phyloP scores from a whole-genome alignment of 163 green algal genomes.

The Scenedesmus sp. region DNA sequence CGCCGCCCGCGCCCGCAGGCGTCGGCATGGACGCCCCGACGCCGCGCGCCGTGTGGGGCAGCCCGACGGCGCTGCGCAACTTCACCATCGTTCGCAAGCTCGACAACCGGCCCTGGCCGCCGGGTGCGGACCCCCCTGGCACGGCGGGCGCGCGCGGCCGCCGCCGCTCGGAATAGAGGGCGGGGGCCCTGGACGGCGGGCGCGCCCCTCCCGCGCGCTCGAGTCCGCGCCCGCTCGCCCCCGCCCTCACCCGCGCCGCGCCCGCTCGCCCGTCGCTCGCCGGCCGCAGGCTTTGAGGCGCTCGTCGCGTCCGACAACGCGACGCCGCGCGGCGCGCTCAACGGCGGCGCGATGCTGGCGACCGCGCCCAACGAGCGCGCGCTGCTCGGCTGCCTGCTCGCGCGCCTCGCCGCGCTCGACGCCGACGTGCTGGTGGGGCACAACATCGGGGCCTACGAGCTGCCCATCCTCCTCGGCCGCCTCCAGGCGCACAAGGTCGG shows the following conservation, averaged over 20 bases:
- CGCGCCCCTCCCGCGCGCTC: background rate
- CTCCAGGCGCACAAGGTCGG: conserved; percentile 90
- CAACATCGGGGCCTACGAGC: conserved; percentile 94
- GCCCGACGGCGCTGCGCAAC: conserved; percentile 70
- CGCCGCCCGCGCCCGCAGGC: conserved; percentile 46
- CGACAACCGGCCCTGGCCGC: conserved; percentile 79
- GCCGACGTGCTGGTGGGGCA: conserved; percentile 96
- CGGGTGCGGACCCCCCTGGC: conserved; percentile 46
- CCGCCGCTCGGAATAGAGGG: too few relatives aligned
- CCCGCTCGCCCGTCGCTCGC: background rate
- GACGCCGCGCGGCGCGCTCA: conserved; percentile 67
- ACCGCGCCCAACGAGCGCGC: conserved; percentile 80
- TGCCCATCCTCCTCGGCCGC: conserved; percentile 94
- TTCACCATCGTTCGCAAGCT: conserved; percentile 88
- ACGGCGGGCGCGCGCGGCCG: too few relatives aligned
- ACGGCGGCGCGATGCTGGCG: conserved; percentile 76
- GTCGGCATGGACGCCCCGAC: conserved; percentile 80
- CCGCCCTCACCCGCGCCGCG: background rate
- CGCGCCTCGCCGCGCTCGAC: conserved; percentile 83
- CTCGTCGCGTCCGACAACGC: conserved; percentile 72
- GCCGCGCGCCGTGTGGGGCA: conserved; percentile 76
- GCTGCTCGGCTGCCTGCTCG: conserved; percentile 91
- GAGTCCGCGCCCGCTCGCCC: background rate
- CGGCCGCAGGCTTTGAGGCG: conserved; percentile 84
- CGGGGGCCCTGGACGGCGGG: too few relatives aligned